A percentile compares a stretch with the other conserved stretches of the same genome.
phyloP scores from a whole-genome alignment of 176 grass and related monocot species.

The Poa pratensis region DNA sequence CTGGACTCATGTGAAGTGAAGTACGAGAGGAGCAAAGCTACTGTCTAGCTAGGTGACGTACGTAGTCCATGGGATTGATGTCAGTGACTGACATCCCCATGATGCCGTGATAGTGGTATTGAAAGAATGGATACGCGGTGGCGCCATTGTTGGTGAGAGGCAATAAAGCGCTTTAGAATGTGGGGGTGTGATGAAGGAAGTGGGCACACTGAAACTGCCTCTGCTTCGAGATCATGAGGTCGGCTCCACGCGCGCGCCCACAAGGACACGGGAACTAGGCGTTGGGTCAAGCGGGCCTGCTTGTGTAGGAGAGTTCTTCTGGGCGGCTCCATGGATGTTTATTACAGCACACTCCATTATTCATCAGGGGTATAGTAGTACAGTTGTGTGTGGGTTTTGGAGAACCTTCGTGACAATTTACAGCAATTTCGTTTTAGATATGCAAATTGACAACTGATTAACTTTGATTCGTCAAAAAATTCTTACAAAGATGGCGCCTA shows the following conservation, averaged over 20 bases:
- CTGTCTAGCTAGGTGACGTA: not conserved
- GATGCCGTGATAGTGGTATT: conserved; percentile 7
- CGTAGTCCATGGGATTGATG: not conserved
- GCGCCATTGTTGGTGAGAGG: conserved; percentile 38
- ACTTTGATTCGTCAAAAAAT: not conserved
- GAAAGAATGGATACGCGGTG: conserved; percentile 39
- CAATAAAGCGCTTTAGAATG: conserved; percentile 36
- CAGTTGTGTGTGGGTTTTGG: not conserved
- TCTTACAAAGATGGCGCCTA: too few relatives aligned
- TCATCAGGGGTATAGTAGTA: not conserved
- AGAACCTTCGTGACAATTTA: not conserved
- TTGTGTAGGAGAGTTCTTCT: not conserved
- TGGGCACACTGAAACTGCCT: conserved; percentile 28
- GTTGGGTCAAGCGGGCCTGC: not conserved
- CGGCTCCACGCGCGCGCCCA: conserved; percentile 17
- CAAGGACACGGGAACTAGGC: not conserved
- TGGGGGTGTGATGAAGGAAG: not conserved
- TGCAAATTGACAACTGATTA: not conserved
- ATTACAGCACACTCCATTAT: not conserved
- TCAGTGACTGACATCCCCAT: conserved; percentile 23
- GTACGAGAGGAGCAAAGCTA: conserved; percentile 14
- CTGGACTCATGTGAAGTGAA: not conserved
- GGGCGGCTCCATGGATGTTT: not conserved
- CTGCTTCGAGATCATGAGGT: conserved; percentile 6
- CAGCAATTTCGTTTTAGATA: not conserved